Percentiles rank a stretch among this genome's conserved stretches.
phyloP scores from a whole-genome alignment of 148 eudicot species.

The Camellia sinensis region DNA sequence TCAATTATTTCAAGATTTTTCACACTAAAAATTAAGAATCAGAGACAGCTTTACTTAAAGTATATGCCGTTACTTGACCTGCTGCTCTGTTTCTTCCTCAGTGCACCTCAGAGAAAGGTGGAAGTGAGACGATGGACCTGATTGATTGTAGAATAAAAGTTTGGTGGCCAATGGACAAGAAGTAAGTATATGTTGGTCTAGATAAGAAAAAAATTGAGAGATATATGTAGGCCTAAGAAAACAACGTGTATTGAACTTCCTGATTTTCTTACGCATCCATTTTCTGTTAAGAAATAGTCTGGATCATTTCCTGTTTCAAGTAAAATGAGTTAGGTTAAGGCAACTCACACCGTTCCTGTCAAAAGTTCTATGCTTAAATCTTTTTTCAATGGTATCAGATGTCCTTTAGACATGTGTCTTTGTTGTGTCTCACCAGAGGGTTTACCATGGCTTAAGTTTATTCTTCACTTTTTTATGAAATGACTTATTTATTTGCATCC shows the following conservation, averaged over 20 bases:
- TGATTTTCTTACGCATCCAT: background rate
- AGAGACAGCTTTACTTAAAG: background rate
- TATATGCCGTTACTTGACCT: conserved; percentile 9
- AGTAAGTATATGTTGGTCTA: conserved; percentile 45
- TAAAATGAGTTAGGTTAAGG: background rate
- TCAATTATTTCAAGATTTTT: background rate
- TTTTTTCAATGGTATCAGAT: background rate
- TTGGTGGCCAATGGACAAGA: conserved; percentile 99
- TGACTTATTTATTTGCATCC: background rate
- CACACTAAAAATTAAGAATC: background rate
- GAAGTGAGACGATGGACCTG: conserved; percentile 59
- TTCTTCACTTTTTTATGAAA: conserved; percentile 1
- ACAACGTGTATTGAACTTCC: too few species aligned
- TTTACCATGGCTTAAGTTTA: background rate
- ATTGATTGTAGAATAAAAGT: conserved; percentile 76
- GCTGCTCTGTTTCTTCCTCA: conserved; percentile 28
- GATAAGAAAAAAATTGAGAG: background rate
- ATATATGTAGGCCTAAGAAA: background rate
- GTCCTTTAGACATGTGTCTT: background rate
- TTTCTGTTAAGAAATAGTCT: background rate
- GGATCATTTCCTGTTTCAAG: background rate
- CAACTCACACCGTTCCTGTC: background rate
- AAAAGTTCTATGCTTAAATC: background rate
- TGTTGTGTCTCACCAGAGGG: background rate
- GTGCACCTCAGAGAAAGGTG: conserved; percentile 65